Evolutionary conservation across 1,284 basidiomycete genomes (phyloP), one percentile per base, ranked within the genome.

Genomic region (Rhizoctonia solani): DNA sequence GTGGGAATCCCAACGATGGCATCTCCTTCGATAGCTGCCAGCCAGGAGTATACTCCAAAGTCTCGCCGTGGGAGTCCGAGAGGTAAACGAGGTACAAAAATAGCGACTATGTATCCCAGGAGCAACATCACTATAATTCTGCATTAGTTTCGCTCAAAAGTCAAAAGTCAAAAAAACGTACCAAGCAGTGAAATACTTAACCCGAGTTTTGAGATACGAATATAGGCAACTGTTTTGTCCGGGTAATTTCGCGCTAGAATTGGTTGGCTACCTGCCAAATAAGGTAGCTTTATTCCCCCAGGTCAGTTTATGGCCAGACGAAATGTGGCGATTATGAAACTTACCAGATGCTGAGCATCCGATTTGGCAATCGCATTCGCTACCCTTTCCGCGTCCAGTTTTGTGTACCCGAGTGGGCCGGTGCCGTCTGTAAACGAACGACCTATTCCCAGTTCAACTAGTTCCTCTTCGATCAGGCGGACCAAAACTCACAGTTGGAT

Each of bases 11-110:
- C 41, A 13, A 66, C 14, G 16, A 66, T 66, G 6, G 61, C 61
- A 21, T 54, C 61, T 54, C 59, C 59, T 30, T 65, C 59, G 16
- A 65, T 65, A n/a, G 59, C 59, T 5, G 65, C 54, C n/a, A 66
- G 42, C 52, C 65, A 66, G 8, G 65, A 66, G 41, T 54, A 56
- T n/a, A 66, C 53, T 6, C 65, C 65, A 55, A 66, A 55, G 25
- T 66, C 65, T 27, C 65, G 52, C 21, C 52, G 37, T 3, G 65
- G 65, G 23, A 66, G 42, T n/a, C 65, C 65, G 3, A 66, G 53
- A 5, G 65, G 65, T 5, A 66, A 29, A 11, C 65, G 13, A n/a
- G 65, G 65, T 14, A 66, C 65, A 19, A 66, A 66, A 16, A 55
- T 55, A 27, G 65, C 49, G 5, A 56, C 41, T 2, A 41, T 13